Base-by-base conservation (phyloP, 192 early-diverging fungal genomes). In the Gonapodya sp. region DNA sequence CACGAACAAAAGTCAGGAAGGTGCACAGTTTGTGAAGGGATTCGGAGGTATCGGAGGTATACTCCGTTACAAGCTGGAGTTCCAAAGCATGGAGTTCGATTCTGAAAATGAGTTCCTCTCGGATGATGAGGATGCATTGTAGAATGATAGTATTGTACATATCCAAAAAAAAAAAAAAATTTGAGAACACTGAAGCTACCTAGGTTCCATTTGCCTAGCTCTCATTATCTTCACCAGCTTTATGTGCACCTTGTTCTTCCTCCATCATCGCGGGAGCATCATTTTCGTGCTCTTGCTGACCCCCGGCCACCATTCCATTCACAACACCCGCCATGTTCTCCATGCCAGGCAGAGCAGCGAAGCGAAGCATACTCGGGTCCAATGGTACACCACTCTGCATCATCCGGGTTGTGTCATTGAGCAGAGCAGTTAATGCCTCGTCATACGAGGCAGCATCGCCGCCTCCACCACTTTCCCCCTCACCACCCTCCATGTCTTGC, bases 31-130 rank as follows among this genome's bases (percentile, higher is more conserved):
- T 88, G 95, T 97, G 80, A 95, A 94, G 84, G 98, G 98, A 32
- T 99, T 99, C 87, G 98, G 98, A 87, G 98, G 98, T 64, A 98
- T 99, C 82, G 98, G 96, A 74, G 97, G 95, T 24, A 82, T 96
- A 33, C 89, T 98, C 81, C 95, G 98, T 84, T 99, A 98, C 91
- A 96, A 98, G 91, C 92, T 97, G 1, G 85, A 86, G 79, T 87
- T 87, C 78, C 80, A 79, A 36, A 73, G 80, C 31, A 31, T 85
- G 35, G 83, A 85, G 36, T 82, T 79, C 78, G 88, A 89, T 83
- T 89, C 88, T 73, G 88, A 89, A 64, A 86, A 89, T 36, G 87
- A 88, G 81, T 89, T 87, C 82, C 81, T 86, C 78, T 64, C 46
- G 46, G 46, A 64, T 64, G 46, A 64, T 64, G 46, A 64, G 46